Evolutionary conservation across 805 yeast genomes (phyloP).

Genomic region (Diddensiella santjacobensis): DNA sequence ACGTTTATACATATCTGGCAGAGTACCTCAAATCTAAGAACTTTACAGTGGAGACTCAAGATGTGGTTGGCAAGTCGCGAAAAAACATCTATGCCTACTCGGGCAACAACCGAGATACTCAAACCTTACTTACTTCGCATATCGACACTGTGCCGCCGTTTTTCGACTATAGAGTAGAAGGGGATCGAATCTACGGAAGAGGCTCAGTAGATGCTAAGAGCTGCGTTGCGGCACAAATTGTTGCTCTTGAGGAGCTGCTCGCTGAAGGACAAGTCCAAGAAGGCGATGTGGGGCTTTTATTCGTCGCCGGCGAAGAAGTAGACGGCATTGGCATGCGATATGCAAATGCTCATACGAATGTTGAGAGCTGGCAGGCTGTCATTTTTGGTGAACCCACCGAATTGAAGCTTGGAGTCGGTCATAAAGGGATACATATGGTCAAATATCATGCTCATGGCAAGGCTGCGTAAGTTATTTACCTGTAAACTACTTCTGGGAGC

Average conservation of each 20-base stretch:
- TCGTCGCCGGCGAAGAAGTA: conserved; percentile 70
- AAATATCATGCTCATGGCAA: conserved; percentile 48
- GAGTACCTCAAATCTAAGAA: conserved; percentile 41
- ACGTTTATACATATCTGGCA: conserved; percentile 40
- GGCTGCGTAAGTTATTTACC: conserved; percentile 37
- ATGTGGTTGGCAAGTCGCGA: conserved; percentile 37
- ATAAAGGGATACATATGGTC: conserved; percentile 53
- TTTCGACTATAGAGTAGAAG: conserved; percentile 46
- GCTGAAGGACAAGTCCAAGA: conserved; percentile 43
- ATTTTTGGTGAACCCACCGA: conserved; percentile 78
- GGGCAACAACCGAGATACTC: conserved; percentile 44
- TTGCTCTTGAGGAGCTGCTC: conserved; percentile 48
- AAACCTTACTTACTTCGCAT: conserved; percentile 56
- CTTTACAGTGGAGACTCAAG: conserved; percentile 49
- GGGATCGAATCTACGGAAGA: conserved; percentile 55
- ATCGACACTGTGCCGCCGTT: conserved; percentile 73
- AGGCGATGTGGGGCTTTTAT: conserved; percentile 57
- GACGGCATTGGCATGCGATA: conserved; percentile 59
- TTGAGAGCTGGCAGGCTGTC: conserved; percentile 52
- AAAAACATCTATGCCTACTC: conserved; percentile 56
- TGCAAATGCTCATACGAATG: conserved; percentile 40
- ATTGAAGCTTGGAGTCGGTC: conserved; percentile 63
- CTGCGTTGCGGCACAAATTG: conserved; percentile 60
- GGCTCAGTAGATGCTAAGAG: conserved; percentile 73
- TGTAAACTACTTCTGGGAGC: not conserved